phyloP scores from a whole-genome alignment of 1,284 basidiomycete species.

The Ganoderma resinaceum region DNA sequence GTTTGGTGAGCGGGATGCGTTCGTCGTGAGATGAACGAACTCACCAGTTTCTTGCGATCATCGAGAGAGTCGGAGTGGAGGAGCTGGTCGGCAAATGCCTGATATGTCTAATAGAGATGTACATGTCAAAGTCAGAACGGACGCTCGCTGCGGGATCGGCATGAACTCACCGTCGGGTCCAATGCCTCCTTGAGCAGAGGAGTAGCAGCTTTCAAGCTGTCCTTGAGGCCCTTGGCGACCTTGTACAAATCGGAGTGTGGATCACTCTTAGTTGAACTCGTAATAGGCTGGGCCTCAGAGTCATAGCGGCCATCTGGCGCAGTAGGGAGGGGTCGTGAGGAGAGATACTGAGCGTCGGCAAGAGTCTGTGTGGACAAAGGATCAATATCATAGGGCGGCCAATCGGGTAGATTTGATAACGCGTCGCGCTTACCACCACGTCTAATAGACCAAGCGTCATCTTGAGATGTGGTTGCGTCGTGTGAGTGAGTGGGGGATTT shows the following conservation, averaged over 20 bases:
- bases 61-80: slow-evolving; percentile 57
- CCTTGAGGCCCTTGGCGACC: slow-evolving; percentile 20
- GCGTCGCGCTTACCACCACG: slow-evolving; percentile 22
- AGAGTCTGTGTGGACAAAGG: slow-evolving; percentile 21
- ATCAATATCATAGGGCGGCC: not conserved
- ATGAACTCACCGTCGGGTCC: slow-evolving; percentile 14
- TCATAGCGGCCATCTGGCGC: slow-evolving; percentile 38
- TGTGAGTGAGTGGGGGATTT: not conserved
- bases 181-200: slow-evolving; percentile 27
- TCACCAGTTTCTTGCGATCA: slow-evolving; percentile 63
- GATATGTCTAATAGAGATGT: slow-evolving; percentile 32
- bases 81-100: slow-evolving; percentile 58
- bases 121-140: not conserved
- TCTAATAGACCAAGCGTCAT: slow-evolving; percentile 24
- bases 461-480: slow-evolving; percentile 9
- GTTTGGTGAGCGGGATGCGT: not conserved
- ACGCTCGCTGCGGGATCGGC: not conserved
- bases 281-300: slow-evolving; percentile 32
- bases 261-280: slow-evolving; percentile 24
- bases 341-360: slow-evolving; percentile 32
- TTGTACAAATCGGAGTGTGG: slow-evolving; percentile 31
- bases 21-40: slow-evolving; percentile 13
- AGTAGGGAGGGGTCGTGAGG: slow-evolving; percentile 31
- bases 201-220: slow-evolving; percentile 23
- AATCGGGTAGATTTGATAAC: not conserved